Evolutionary conservation across 257 asterid species (phyloP).

Genomic region (Plantago major): DNA sequence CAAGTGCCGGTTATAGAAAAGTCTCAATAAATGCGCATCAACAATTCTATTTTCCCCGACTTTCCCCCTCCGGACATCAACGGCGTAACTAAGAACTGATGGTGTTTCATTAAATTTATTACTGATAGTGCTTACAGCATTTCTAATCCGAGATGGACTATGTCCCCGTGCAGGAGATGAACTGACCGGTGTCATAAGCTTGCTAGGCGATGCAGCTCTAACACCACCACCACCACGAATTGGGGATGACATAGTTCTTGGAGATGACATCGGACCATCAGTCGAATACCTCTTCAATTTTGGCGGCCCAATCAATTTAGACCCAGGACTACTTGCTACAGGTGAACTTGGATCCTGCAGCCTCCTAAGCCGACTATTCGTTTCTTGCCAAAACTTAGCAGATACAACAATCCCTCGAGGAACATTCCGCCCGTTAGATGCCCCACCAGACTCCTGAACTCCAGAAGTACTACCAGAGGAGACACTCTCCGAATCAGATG

Average conservation of each 20-base stretch:
- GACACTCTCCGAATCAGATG: conserved; percentile 89
- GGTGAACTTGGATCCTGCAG: conserved; percentile 89
- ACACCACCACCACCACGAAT: conserved; percentile 52
- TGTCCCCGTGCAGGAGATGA: conserved; percentile 49
- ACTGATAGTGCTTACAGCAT: conserved; percentile 57
- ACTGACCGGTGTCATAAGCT: conserved; percentile 29
- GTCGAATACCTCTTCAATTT: conserved; percentile 53
- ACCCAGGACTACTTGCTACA: conserved; percentile 48
- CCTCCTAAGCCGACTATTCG: conserved; percentile 83
- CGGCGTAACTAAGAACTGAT: conserved; percentile 70
- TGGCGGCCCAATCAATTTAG: conserved; percentile 51
- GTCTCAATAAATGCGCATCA: conserved; percentile 60
- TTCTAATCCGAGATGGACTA: conserved; percentile 59
- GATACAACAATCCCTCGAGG: conserved; percentile 66
- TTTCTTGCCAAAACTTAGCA: conserved; percentile 95
- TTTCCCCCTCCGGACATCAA: conserved; percentile 65
- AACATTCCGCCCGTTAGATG: conserved; percentile 35
- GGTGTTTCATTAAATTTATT: conserved; percentile 49
- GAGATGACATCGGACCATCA: conserved; percentile 53
- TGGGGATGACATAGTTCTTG: conserved; percentile 58
- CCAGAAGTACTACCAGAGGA: conserved; percentile 95
- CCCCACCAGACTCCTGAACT: conserved; percentile 57
- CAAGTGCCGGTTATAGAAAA: conserved; percentile 56
- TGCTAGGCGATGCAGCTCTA: conserved; percentile 52
- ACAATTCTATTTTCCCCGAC: conserved; percentile 55